Base-by-base conservation (phyloP, 495 filamentous ascomycete genomes). In the Bryoglossum gracile region DNA sequence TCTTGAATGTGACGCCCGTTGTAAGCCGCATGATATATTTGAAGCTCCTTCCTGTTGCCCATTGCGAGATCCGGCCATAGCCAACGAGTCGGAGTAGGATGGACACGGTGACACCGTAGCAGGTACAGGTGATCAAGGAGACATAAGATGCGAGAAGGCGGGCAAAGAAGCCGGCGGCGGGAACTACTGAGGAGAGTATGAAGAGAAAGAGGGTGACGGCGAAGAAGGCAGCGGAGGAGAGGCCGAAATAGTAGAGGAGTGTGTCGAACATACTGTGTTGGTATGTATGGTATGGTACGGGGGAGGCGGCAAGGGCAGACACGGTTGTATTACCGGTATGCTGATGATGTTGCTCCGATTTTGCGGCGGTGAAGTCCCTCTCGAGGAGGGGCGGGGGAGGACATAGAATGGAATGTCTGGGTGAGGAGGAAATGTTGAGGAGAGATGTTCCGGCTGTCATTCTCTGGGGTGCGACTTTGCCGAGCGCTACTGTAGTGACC, bases 11-110 rank as follows among this genome's bases (percentile, higher is more conserved):
- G n/a, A 98, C 72, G 39, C 89, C 89, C 14, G 88, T 89, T 17
- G 77, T 74, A 28, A 73, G 62, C 44, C 73, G 72, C 87, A 95
- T 94, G 41, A 78, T 60, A 66, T 76, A 87, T 65, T 91, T 89
- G 71, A 95, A 95, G 54, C 77, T 71, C 50, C 89, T 76, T 17
- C 73, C 92, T 3, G 80, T 81, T 21, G 88, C 80, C 86, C 87
- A 95, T 72, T 96, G 92, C 32, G 86, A 80, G 50, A 88, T 75
- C 47, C 84, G 80, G 48, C 77, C 78, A 54, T 82, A 75, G 41
- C 88, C 89, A 30, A 81, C 59, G 13, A 84, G 60, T 26, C 86
- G 82, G 26, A 98, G 71, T 34, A 77, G 51, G 46, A 90, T 77
- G 13, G 84, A 87, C 17, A 79, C 81, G 43, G 86, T 24, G 43